phyloP scores from a whole-genome alignment of 352 stramenopile genomes.

The Pythium vanterpoolii region DNA sequence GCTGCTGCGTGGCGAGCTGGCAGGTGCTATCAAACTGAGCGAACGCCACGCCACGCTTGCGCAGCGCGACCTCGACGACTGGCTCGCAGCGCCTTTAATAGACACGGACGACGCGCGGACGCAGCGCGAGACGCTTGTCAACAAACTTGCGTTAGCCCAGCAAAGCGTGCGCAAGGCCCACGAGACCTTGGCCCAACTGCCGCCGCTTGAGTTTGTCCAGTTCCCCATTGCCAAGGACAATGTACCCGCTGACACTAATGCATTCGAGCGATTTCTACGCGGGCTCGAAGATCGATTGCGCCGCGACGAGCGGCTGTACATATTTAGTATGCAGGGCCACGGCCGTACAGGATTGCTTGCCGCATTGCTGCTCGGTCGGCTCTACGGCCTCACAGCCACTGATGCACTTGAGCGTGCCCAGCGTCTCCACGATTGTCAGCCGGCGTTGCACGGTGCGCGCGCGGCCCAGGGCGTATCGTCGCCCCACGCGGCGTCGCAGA shows the following conservation, averaged over 20 bases:
- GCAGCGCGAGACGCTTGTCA: slow-evolving; percentile 31
- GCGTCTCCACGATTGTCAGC: slow-evolving; percentile 63
- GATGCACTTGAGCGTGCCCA: slow-evolving; percentile 68
- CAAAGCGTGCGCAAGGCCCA: slow-evolving; percentile 42
- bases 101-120: slow-evolving; percentile 16
- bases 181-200: slow-evolving; percentile 28
- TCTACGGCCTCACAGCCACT: slow-evolving; percentile 57
- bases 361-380: slow-evolving; percentile 59
- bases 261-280: slow-evolving; percentile 31
- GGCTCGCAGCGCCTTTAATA: slow-evolving; percentile 7
- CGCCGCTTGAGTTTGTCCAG: slow-evolving; percentile 45
- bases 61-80: slow-evolving; percentile 28
- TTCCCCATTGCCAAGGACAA: slow-evolving; percentile 52
- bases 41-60: slow-evolving; percentile 44
- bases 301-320: slow-evolving; percentile 51
- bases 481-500: slow-evolving; percentile 43
- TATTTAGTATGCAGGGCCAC: slow-evolving; percentile 72
- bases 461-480: slow-evolving; percentile 43
- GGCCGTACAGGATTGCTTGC: slow-evolving; percentile 66
- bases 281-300: slow-evolving; percentile 50
- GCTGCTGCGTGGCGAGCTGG: slow-evolving; percentile 35
- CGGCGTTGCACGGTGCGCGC: slow-evolving; percentile 25
- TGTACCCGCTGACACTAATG: slow-evolving; percentile 17
- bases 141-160: slow-evolving; percentile 46
- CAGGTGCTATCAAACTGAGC: slow-evolving; percentile 32